Evolutionary conservation across 495 filamentous ascomycete genomes (phyloP).

Genomic region (Acidiella bohemica): DNA sequence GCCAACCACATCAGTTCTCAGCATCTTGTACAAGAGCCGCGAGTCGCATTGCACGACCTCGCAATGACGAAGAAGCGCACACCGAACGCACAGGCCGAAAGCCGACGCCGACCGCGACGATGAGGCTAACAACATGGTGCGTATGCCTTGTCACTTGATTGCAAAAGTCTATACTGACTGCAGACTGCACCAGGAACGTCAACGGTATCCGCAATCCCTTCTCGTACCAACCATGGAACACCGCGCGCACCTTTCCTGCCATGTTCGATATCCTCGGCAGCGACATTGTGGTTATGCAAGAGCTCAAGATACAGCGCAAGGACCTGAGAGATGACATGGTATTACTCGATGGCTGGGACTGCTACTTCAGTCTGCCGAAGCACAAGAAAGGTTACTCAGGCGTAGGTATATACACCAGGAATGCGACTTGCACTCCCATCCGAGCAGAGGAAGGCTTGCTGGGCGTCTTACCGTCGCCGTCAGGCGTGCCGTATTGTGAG

Average conservation of each 20-base stretch:
- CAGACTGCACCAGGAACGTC: slow-evolving; percentile 51
- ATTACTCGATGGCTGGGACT: slow-evolving; percentile 88
- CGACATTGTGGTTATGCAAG: slow-evolving; percentile 90
- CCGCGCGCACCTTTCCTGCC: slow-evolving; percentile 72
- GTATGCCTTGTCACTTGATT: too few relatives aligned
- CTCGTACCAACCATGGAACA: slow-evolving; percentile 86
- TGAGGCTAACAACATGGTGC: slow-evolving; percentile 21
- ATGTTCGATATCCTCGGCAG: slow-evolving; percentile 94
- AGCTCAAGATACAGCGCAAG: slow-evolving; percentile 91
- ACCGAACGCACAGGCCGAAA: too few relatives aligned
- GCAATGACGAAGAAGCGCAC: too few relatives aligned
- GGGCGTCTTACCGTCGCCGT: slow-evolving; percentile 67
- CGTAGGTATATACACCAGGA: slow-evolving; percentile 89
- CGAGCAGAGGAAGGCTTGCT: slow-evolving; percentile 88
- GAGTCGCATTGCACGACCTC: too few relatives aligned
- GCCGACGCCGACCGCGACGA: slow-evolving; percentile 2
- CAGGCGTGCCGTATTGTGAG: slow-evolving; percentile 57
- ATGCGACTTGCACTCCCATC: slow-evolving; percentile 74
- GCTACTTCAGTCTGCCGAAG: slow-evolving; percentile 82
- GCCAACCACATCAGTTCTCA: too few relatives aligned
- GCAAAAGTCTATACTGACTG: too few relatives aligned
- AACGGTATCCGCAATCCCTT: slow-evolving; percentile 97
- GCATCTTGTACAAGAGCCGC: too few relatives aligned
- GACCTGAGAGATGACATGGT: slow-evolving; percentile 95
- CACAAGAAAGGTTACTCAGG: slow-evolving; percentile 98